These are phyloP conservation scores for Starmera dryadoides DNA, from an alignment of 805 yeast genomes.

Conservation along the genomic window DNA sequence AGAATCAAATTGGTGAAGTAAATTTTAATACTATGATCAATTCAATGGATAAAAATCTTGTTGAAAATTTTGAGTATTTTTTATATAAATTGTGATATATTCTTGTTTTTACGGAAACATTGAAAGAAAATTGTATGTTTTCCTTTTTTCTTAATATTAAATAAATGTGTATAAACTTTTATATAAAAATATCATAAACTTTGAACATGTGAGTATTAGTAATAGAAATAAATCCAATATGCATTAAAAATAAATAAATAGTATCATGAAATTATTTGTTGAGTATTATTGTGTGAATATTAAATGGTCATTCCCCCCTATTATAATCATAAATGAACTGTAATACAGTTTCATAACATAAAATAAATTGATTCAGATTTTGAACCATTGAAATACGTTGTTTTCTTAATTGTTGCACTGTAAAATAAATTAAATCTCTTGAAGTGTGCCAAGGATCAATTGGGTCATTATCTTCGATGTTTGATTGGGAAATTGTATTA, in stretches of 20 bases:
- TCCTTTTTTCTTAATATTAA: too few species aligned
- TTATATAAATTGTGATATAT: constrained; percentile 5
- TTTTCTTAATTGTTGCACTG: constrained; percentile 55
- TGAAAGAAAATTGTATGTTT: too few species aligned
- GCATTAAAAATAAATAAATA: too few species aligned
- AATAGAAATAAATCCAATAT: too few species aligned
- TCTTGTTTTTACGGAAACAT: too few species aligned
- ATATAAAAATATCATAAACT: too few species aligned
- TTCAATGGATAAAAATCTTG: constrained; percentile 8
- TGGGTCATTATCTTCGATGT: constrained; percentile 3
- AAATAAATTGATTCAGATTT: constrained; percentile 59
- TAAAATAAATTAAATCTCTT: constrained; percentile 50
- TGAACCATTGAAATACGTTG: constrained; percentile 79
- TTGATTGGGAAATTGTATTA: neutral
- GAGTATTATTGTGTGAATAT: too few species aligned
- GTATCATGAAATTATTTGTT: too few species aligned
- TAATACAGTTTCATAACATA: constrained; percentile 55
- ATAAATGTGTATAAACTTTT: too few species aligned
- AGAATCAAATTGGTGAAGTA: constrained; percentile 7
- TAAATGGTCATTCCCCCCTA: too few species aligned
- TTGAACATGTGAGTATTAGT: too few species aligned
- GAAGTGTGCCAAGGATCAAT: constrained; percentile 34
- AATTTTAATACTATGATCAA: constrained; percentile 5
- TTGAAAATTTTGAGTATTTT: constrained; percentile 20
- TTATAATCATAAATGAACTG: constrained; percentile 4